Percentiles rank a stretch among this genome's conserved stretches.
phyloP scores from a whole-genome alignment of 208 protist genomes.

The Leptomonas pyrrhocoris region DNA sequence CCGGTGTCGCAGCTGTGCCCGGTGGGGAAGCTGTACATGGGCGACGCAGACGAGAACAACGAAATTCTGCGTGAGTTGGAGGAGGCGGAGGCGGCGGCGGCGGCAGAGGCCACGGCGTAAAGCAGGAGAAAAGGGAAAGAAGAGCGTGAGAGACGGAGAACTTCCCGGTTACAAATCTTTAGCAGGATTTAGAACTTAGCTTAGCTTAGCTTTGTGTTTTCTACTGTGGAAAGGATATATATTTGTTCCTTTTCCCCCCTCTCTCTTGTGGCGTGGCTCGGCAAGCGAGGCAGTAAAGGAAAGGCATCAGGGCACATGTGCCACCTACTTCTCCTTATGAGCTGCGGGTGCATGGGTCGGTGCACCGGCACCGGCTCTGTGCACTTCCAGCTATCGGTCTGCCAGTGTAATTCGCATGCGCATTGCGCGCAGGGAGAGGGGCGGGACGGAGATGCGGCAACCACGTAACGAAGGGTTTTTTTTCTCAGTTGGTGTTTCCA shows the following conservation, averaged over 20 bases:
- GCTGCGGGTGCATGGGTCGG: no score
- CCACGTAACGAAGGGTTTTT: no score
- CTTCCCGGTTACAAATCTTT: not conserved
- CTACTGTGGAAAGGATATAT: not conserved
- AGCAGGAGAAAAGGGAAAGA: not conserved
- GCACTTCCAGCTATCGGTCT: no score
- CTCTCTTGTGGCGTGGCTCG: not conserved
- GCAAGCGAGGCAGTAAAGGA: not conserved
- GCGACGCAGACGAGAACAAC: slow-evolving; percentile 89
- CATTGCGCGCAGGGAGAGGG: no score
- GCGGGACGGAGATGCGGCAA: no score
- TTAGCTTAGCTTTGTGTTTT: slow-evolving; percentile 5
- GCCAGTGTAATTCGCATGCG: no score
- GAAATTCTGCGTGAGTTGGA: slow-evolving; percentile 62
- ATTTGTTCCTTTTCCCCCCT: not conserved
- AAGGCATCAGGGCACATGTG: not conserved
- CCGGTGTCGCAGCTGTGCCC: slow-evolving; percentile 89
- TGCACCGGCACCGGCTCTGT: no score
- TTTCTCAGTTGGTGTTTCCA: no score
- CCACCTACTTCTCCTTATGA: no score
- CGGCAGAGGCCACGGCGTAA: slow-evolving; percentile 23
- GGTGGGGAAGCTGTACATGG: slow-evolving; percentile 80
- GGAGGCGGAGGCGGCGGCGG: slow-evolving; percentile 21
- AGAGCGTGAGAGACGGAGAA: not conserved
- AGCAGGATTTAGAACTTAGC: slow-evolving; percentile 15